Conservation (phyloP, 2,329 filamentous ascomycete genomes). For the Aspergillus melleus region DNA sequence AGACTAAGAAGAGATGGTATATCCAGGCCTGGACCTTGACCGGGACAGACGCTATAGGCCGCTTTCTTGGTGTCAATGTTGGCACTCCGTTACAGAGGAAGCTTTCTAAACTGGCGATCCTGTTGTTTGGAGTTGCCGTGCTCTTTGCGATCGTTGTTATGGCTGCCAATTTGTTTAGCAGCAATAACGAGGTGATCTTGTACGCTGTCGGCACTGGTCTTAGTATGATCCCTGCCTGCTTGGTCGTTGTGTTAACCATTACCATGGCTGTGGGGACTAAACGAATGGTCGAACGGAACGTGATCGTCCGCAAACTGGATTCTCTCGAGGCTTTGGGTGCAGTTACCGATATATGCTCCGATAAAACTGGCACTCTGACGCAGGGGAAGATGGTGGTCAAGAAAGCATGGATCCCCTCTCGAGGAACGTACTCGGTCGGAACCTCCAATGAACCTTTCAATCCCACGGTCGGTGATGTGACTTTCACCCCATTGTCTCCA, state of each 20-base stretch:
- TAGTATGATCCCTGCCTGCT: conserved; percentile 59
- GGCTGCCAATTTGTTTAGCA: conserved; percentile 57
- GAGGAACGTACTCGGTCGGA: conserved; percentile 57
- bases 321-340: conserved; percentile 60
- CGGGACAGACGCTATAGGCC: conserved; percentile 54
- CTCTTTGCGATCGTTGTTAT: conserved; percentile 68
- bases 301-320: conserved; percentile 56
- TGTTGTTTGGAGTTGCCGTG: conserved; percentile 64
- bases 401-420: conserved; percentile 57
- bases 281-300: conserved; percentile 53
- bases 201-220: conserved; percentile 59
- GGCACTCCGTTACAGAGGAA: conserved; percentile 68
- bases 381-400: conserved; percentile 63
- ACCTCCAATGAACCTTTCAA: conserved; percentile 56
- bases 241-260: conserved; percentile 65
- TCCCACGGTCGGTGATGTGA: conserved; percentile 51
- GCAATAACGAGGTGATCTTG: conserved; percentile 58
- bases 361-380: conserved; percentile 60
- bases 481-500: conserved; percentile 33
- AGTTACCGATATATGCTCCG: conserved; percentile 57
- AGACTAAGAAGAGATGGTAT: conserved; percentile 52
- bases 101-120: conserved; percentile 62
- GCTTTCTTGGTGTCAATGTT: conserved; percentile 64
- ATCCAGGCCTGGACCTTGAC: conserved; percentile 49
- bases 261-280: conserved; percentile 62